Evolutionary conservation across 1,284 basidiomycete genomes (phyloP).

Genomic region (Ustilago cynodontis): DNA sequence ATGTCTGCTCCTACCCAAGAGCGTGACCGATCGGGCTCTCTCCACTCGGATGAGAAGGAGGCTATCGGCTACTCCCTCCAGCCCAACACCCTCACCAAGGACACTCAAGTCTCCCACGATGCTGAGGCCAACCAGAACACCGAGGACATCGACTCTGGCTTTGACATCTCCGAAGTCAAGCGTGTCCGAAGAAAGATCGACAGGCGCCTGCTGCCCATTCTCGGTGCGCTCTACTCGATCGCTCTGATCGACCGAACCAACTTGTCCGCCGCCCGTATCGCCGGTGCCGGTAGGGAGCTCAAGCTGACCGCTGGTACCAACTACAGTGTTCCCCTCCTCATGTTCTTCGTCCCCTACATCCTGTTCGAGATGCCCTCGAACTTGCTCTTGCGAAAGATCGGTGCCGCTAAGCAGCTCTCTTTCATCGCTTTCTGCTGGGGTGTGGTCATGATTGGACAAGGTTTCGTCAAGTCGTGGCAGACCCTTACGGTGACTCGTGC

Average conservation of each 20-base stretch:
- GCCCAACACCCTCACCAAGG: slow-evolving; percentile 36
- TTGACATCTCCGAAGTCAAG: slow-evolving; percentile 51
- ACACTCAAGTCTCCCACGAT: slow-evolving; percentile 29
- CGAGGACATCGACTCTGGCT: slow-evolving; percentile 55
- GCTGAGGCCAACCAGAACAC: slow-evolving; percentile 38
- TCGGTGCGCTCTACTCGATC: slow-evolving; percentile 69
- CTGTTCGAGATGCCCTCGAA: slow-evolving; percentile 60
- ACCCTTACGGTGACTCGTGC: slow-evolving; percentile 70
- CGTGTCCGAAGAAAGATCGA: slow-evolving; percentile 67
- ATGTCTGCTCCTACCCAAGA: slow-evolving; percentile 29
- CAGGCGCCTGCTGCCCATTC: slow-evolving; percentile 68
- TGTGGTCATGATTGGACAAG: slow-evolving; percentile 69
- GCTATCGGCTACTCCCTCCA: slow-evolving; percentile 37
- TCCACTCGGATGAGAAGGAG: slow-evolving; percentile 52
- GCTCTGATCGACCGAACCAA: slow-evolving; percentile 68
- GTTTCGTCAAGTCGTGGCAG: slow-evolving; percentile 54
- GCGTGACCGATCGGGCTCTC: slow-evolving; percentile 45
- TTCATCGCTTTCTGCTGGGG: slow-evolving; percentile 70
- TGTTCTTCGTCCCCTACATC: slow-evolving; percentile 71
- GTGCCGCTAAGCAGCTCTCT: slow-evolving; percentile 69
- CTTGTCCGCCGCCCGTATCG: slow-evolving; percentile 58
- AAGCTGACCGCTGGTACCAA: slow-evolving; percentile 60
- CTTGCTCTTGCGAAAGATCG: slow-evolving; percentile 68
- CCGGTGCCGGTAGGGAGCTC: slow-evolving; percentile 57
- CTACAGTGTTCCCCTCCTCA: slow-evolving; percentile 65